Percentiles rank a stretch among this genome's conserved stretches.
Evolutionary conservation across 2,329 filamentous ascomycete species (phyloP).

Genomic region (Fusarium ambrosium): DNA sequence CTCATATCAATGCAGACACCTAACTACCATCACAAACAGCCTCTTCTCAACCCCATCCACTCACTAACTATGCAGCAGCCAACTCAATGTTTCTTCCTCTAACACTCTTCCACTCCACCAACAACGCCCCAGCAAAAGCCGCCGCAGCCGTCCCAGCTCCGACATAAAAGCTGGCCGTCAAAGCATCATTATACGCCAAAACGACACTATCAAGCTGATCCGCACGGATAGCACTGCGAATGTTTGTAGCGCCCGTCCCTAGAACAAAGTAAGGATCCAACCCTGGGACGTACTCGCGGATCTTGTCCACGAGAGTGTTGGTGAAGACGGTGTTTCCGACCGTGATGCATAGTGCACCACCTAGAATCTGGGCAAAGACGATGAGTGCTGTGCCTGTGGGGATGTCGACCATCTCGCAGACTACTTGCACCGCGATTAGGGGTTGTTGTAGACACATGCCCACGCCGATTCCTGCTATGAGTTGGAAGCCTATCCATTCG

Average conservation of each 20-base stretch:
- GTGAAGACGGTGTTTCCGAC: slow-evolving; percentile 65
- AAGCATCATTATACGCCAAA: slow-evolving; percentile 59
- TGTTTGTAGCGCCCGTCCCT: slow-evolving; percentile 54
- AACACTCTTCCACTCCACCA: slow-evolving; percentile 68
- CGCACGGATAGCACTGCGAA: slow-evolving; percentile 48
- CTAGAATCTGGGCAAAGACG: slow-evolving; percentile 53
- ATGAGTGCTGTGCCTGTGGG: slow-evolving; percentile 55
- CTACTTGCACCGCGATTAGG: slow-evolving; percentile 59
- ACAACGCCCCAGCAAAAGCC: slow-evolving; percentile 57
- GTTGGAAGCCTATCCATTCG: slow-evolving; percentile 62
- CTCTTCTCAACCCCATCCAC: neutral
- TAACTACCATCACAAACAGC: neutral
- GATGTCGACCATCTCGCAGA: slow-evolving; percentile 47
- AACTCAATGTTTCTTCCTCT: slow-evolving; percentile 65
- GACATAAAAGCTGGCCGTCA: slow-evolving; percentile 59
- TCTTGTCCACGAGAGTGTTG: slow-evolving; percentile 58
- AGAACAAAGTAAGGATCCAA: slow-evolving; percentile 53
- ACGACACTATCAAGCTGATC: slow-evolving; percentile 53
- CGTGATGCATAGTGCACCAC: slow-evolving; percentile 62
- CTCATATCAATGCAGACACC: neutral
- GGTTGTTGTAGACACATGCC: slow-evolving; percentile 61
- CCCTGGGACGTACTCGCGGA: slow-evolving; percentile 52
- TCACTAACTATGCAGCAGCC: slow-evolving; percentile 38
- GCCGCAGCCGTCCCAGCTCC: slow-evolving; percentile 60
- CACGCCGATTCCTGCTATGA: slow-evolving; percentile 51